A percentile compares a stretch with the other conserved stretches of the same genome.
Conservation (phyloP, 164 flowering plant species). For the Chimonanthus salicifolius region DNA sequence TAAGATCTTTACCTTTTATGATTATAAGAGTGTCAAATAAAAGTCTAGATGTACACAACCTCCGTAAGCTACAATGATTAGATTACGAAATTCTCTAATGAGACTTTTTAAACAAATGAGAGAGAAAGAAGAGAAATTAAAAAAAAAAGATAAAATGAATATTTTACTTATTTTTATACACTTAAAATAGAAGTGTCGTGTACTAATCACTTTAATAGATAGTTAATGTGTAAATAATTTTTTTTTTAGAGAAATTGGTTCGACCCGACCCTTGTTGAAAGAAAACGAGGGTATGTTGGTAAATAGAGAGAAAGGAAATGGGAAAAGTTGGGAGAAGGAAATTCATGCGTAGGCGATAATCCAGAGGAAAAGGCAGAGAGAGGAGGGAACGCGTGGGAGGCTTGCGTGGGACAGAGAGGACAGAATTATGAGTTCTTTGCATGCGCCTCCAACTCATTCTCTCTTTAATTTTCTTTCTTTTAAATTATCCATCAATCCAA, state of each 20-base stretch:
- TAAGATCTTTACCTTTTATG: too few relatives aligned
- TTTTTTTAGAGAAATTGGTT: not conserved
- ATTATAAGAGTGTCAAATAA: too few relatives aligned
- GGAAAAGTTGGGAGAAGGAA: not conserved
- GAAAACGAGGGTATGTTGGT: not conserved
- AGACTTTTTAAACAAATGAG: too few relatives aligned
- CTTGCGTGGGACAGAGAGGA: constrained; percentile 26
- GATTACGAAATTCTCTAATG: too few relatives aligned
- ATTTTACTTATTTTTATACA: too few relatives aligned
- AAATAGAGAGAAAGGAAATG: not conserved
- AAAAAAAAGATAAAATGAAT: too few relatives aligned
- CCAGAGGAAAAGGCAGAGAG: constrained; percentile 5
- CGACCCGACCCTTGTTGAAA: not conserved
- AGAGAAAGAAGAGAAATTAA: too few relatives aligned
- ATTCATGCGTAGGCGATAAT: constrained; percentile 17
- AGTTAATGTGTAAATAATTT: too few relatives aligned
- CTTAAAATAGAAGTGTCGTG: too few relatives aligned
- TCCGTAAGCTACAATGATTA: too few relatives aligned
- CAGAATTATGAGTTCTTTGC: constrained; percentile 36
- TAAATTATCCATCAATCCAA: constrained; percentile 4
- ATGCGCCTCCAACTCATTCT: constrained; percentile 21
- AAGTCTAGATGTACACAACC: too few relatives aligned
- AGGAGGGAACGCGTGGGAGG: constrained; percentile 1
- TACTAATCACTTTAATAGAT: too few relatives aligned
- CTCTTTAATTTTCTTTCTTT: not conserved